These are phyloP conservation scores for Aspergillus olivimuriae DNA, from an alignment of 495 filamentous ascomycete genomes.

Conservation along the genomic window DNA sequence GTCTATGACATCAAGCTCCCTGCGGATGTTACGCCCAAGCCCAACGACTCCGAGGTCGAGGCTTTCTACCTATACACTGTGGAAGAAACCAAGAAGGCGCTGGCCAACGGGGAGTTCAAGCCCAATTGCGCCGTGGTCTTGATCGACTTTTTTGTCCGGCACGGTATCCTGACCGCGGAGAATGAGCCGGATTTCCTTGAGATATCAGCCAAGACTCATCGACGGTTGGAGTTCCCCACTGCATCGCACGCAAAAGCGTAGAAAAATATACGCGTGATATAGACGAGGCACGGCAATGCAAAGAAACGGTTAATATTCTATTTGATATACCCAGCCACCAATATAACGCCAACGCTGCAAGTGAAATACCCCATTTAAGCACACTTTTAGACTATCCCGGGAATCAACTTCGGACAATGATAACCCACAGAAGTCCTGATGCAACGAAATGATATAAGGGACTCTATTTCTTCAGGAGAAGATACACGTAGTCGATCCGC, in stretches of 20 bases:
- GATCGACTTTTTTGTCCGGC: constrained; percentile 86
- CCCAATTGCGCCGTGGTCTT: constrained; percentile 84
- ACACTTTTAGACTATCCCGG: constrained; percentile 2
- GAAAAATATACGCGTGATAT: not conserved
- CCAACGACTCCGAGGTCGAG: constrained; percentile 83
- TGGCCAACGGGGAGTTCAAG: constrained; percentile 77
- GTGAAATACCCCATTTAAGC: constrained; percentile 11
- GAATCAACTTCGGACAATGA: not conserved
- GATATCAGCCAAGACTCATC: constrained; percentile 69
- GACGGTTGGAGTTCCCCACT: constrained; percentile 76
- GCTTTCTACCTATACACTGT: constrained; percentile 73
- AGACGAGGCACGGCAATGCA: constrained; percentile 2
- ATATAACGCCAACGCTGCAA: constrained; percentile 28
- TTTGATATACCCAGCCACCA: constrained; percentile 22
- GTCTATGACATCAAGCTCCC: constrained; percentile 83
- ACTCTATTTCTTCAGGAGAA: constrained; percentile 81
- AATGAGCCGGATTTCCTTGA: constrained; percentile 79
- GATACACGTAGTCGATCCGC: constrained; percentile 86
- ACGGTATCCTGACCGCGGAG: constrained; percentile 71
- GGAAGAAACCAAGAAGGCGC: constrained; percentile 62
- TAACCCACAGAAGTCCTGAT: not conserved
- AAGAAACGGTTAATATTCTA: constrained; percentile 16
- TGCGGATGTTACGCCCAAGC: constrained; percentile 57
- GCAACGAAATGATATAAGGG: not conserved
- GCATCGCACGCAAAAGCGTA: constrained; percentile 26